These are phyloP conservation scores for Triticum dicoccoides DNA, from an alignment of 176 grass and related monocot species.

Conservation along the genomic window DNA sequence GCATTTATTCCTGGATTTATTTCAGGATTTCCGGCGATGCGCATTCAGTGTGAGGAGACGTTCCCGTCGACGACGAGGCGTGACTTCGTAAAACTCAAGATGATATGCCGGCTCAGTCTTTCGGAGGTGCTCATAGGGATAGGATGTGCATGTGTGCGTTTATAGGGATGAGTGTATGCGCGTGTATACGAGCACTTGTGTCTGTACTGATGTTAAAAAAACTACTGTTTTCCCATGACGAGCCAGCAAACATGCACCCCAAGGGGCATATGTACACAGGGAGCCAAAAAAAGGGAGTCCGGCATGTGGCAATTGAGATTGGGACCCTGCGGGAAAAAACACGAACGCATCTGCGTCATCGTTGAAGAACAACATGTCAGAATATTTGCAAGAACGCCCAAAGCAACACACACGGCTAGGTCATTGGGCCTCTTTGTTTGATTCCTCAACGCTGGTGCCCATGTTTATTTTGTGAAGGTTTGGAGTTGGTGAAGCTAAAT, in stretches of 20 bases:
- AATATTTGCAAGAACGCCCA: conserved; percentile 22
- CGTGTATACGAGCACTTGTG: too few relatives aligned
- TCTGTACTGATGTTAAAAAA: too few relatives aligned
- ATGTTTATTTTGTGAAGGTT: neutral
- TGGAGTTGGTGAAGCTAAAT: conserved; percentile 10
- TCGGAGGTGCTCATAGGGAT: too few relatives aligned
- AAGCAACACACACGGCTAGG: neutral
- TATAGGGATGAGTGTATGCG: too few relatives aligned
- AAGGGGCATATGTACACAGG: neutral
- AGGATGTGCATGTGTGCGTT: too few relatives aligned
- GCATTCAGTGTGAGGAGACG: too few relatives aligned
- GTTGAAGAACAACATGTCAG: neutral
- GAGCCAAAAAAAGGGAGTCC: neutral
- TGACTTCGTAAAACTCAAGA: too few relatives aligned
- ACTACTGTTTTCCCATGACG: too few relatives aligned
- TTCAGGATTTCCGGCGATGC: too few relatives aligned
- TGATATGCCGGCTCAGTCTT: too few relatives aligned
- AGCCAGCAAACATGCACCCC: neutral
- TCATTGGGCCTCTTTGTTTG: neutral
- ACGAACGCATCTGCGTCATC: neutral
- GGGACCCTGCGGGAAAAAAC: neutral
- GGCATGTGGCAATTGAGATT: conserved; percentile 1
- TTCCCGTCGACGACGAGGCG: too few relatives aligned
- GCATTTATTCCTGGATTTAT: too few relatives aligned
- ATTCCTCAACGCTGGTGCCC: neutral